These are phyloP conservation scores for Dryas octopetala DNA, from an alignment of 306 rosid genomes.

Conservation along the genomic window DNA sequence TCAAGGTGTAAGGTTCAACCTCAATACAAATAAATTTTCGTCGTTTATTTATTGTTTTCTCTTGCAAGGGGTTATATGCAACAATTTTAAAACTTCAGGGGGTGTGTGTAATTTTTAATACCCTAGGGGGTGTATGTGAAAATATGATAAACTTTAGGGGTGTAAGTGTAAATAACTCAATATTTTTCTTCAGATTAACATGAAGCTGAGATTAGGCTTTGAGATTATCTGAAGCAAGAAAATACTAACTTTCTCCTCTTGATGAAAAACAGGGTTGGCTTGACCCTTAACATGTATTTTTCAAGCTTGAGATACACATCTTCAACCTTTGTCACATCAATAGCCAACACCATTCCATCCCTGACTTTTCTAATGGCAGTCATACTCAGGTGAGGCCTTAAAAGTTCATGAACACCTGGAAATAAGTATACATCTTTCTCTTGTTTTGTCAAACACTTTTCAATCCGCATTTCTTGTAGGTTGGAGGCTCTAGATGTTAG, in stretches of 20 bases:
- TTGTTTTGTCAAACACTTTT: neutral
- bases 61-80: no score
- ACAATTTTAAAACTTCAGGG: no score
- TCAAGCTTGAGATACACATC: constrained; percentile 39
- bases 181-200: neutral
- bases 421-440: neutral
- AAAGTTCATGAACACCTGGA: neutral
- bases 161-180: no score
- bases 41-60: no score
- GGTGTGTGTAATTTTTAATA: no score
- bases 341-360: constrained; percentile 36
- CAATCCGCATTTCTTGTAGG: constrained; percentile 21
- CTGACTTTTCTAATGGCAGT: constrained; percentile 42
- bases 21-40: no score
- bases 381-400: constrained; percentile 22
- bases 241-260: constrained; percentile 5
- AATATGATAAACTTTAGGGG: no score
- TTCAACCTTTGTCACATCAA: constrained; percentile 47
- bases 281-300: constrained; percentile 41
- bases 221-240: neutral
- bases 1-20: no score
- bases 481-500: constrained; percentile 38
- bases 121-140: no score
- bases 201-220: neutral
- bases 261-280: constrained; percentile 32